Conservation (phyloP, 345 rosid species). For the Brassica nigra region DNA sequence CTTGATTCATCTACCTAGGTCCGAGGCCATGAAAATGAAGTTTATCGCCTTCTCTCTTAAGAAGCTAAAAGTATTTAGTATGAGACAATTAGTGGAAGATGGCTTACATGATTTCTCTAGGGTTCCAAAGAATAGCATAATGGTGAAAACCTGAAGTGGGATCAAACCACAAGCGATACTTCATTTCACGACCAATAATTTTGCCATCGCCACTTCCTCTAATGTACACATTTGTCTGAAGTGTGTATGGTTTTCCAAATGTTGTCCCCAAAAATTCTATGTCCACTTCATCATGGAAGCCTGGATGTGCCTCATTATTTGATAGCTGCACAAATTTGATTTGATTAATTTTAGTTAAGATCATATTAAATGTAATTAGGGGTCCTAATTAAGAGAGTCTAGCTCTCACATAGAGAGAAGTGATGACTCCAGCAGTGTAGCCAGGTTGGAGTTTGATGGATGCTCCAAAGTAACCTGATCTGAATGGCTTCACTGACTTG, state of each 20-base stretch:
- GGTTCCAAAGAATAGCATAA: slow-evolving; percentile 86
- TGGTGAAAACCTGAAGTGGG: slow-evolving; percentile 69
- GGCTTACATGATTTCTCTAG: slow-evolving; percentile 88
- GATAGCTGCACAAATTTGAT: slow-evolving; percentile 59
- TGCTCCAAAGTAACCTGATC: slow-evolving; percentile 90
- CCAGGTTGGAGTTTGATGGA: slow-evolving; percentile 87
- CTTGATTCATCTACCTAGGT: not conserved
- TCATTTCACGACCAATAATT: slow-evolving; percentile 91
- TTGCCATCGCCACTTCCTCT: slow-evolving; percentile 94
- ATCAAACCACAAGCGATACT: slow-evolving; percentile 91
- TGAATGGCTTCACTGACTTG: slow-evolving; percentile 75
- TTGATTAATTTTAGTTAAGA: not conserved
- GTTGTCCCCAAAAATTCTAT: slow-evolving; percentile 48
- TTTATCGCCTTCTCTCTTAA: not conserved
- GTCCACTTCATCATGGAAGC: slow-evolving; percentile 89
- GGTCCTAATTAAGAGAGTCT: not conserved
- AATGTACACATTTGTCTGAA: slow-evolving; percentile 91
- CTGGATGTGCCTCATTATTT: slow-evolving; percentile 84
- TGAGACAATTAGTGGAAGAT: not conserved
- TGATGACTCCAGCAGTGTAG: slow-evolving; percentile 93
- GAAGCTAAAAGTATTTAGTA: not conserved
- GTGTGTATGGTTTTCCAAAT: slow-evolving; percentile 83
- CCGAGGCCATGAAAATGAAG: not conserved
- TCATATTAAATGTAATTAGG: not conserved
- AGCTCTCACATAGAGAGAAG: slow-evolving; percentile 82